phyloP scores from a whole-genome alignment of 768 basidiomycete species.

The Panellus pusillus region DNA sequence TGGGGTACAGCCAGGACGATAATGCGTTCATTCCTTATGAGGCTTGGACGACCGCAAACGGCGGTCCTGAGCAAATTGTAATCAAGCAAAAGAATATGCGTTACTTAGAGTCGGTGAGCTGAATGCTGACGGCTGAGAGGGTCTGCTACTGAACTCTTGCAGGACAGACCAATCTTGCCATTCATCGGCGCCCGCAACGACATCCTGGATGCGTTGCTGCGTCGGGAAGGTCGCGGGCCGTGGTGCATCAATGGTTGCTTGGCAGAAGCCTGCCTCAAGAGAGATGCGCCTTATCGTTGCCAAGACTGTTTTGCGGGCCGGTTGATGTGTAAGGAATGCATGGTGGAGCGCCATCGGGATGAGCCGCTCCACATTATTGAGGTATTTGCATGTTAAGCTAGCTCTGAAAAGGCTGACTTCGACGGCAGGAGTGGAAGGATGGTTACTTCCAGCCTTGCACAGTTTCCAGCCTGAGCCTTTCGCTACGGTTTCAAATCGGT shows the following conservation, averaged over 20 bases:
- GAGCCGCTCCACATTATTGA: conserved; percentile 23
- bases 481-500: conserved; percentile 22
- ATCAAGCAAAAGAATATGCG: neutral
- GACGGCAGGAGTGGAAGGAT: conserved; percentile 23
- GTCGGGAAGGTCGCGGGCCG: conserved; percentile 19
- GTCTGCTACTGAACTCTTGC: no score
- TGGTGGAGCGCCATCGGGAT: conserved; percentile 12
- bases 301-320: conserved; percentile 15
- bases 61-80: neutral
- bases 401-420: no score
- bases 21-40: neutral
- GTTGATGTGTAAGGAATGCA: conserved; percentile 16
- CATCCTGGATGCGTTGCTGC: conserved; percentile 17
- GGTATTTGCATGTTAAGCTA: no score
- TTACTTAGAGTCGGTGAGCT: neutral
- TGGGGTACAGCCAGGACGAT: neutral
- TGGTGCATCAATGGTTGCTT: conserved; percentile 10
- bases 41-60: no score
- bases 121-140: no score
- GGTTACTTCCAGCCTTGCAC: conserved; percentile 11
- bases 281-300: conserved; percentile 8
- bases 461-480: neutral
- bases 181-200: conserved; percentile 1
- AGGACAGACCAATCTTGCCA: neutral
- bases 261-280: neutral